phyloP scores from a whole-genome alignment of 2,329 filamentous ascomycete species.

The Exophiala sp. region DNA sequence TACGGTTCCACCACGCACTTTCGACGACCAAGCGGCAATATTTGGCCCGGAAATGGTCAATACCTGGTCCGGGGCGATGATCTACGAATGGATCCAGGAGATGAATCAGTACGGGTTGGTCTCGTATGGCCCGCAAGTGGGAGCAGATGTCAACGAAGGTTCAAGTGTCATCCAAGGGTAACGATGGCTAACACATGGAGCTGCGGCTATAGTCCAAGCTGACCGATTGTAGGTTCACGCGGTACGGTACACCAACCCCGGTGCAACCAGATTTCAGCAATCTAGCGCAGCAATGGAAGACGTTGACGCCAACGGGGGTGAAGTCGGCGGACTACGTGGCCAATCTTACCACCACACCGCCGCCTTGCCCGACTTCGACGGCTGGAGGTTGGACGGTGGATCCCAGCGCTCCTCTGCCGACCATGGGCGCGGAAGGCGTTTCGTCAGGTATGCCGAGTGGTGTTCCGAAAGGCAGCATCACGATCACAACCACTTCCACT shows the following conservation, averaged over 20 bases:
- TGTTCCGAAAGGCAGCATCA: constrained; percentile 26
- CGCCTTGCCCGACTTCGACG: constrained; percentile 65
- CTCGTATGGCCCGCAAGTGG: constrained; percentile 61
- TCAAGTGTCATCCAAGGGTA: constrained; percentile 54
- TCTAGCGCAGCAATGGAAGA: constrained; percentile 69
- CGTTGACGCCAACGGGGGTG: constrained; percentile 63
- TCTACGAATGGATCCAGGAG: constrained; percentile 89
- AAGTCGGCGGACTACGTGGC: constrained; percentile 60
- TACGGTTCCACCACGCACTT: constrained; percentile 39
- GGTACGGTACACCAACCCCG: constrained; percentile 67
- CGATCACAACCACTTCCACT: constrained; percentile 12
- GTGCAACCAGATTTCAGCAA: constrained; percentile 72
- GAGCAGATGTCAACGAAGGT: constrained; percentile 44
- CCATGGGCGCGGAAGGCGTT: constrained; percentile 52
- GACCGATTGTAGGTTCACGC: constrained; percentile 49
- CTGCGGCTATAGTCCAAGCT: constrained; percentile 4
- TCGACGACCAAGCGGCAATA: constrained; percentile 65
- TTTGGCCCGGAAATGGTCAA: constrained; percentile 67
- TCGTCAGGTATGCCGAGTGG: constrained; percentile 25
- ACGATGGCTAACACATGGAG: constrained; percentile 4
- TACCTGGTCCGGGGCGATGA: constrained; percentile 68
- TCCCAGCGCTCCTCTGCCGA: constrained; percentile 63
- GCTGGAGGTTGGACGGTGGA: constrained; percentile 65
- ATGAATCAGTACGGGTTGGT: constrained; percentile 76
- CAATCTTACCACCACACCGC: constrained; percentile 54